Evolutionary conservation across 768 basidiomycete species (phyloP).

Genomic region (Aureoboletus auriporus): DNA sequence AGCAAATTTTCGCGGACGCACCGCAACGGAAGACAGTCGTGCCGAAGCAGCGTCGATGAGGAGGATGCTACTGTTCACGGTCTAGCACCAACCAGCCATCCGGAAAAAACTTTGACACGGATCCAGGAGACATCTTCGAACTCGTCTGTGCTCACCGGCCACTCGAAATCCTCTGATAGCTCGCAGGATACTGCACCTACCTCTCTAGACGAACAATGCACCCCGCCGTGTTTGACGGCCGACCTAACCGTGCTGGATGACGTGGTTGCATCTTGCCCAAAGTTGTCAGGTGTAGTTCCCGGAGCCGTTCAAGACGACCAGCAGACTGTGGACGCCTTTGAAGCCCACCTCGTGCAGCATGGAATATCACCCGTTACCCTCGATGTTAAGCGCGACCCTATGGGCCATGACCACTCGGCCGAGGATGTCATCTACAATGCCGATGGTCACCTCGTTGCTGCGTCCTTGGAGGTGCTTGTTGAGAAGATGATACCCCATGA

Average conservation of each 20-base stretch:
- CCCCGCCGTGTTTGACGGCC: constrained; percentile 27
- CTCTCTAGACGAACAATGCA: constrained; percentile 43
- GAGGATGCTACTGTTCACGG: constrained; percentile 64
- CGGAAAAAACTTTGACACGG: constrained; percentile 8
- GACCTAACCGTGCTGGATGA: constrained; percentile 24
- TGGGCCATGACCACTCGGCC: constrained; percentile 71
- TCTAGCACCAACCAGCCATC: constrained; percentile 31
- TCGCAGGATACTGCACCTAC: constrained; percentile 50
- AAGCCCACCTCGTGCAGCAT: constrained; percentile 54
- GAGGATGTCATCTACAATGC: constrained; percentile 88
- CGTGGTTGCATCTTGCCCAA: constrained; percentile 24
- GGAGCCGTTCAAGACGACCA: constrained; percentile 45
- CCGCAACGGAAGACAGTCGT: constrained; percentile 35
- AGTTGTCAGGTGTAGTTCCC: constrained; percentile 45
- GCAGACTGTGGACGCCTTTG: constrained; percentile 33
- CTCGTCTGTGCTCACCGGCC: constrained; percentile 38
- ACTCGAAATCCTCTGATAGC: constrained; percentile 41
- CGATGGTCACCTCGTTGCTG: constrained; percentile 88
- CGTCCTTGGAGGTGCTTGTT: constrained; percentile 84
- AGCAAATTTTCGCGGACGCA: constrained; percentile 44
- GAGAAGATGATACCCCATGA: constrained; percentile 98
- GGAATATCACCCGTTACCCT: constrained; percentile 47
- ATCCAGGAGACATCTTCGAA: constrained; percentile 48
- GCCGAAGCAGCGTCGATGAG: constrained; percentile 41
- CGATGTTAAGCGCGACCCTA: constrained; percentile 34